Conservation (phyloP, 1,139 yeast genomes). For the Saccharomyces hybrid region DNA sequence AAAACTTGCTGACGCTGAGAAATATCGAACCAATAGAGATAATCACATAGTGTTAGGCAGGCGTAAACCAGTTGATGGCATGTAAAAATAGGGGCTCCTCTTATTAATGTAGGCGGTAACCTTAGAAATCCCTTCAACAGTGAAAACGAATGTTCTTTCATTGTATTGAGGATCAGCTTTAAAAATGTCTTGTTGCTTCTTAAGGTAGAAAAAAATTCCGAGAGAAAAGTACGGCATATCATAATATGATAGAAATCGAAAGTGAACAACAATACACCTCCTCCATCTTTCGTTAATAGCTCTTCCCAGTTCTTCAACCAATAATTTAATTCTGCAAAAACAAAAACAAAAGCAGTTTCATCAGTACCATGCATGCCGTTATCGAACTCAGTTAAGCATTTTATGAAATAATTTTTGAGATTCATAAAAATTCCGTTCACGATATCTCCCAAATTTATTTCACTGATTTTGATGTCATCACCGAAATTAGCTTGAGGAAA, state of each 20-base stretch:
- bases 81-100: constrained; percentile 45
- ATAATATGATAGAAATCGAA: constrained; percentile 40
- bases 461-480: constrained; percentile 45
- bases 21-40: constrained; percentile 33
- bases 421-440: constrained; percentile 27
- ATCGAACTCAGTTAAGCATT: constrained; percentile 7
- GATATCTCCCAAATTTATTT: constrained; percentile 37
- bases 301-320: constrained; percentile 41
- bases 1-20: constrained; percentile 35
- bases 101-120: constrained; percentile 38
- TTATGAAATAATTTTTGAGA: constrained; percentile 23
- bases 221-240: constrained; percentile 36
- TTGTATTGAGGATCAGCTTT: constrained; percentile 33
- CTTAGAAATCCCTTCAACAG: constrained; percentile 39
- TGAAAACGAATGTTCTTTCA: constrained; percentile 37
- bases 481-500: constrained; percentile 43
- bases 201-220: constrained; percentile 23
- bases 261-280: constrained; percentile 39
- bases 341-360: constrained; percentile 3
- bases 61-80: constrained; percentile 45
- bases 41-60: constrained; percentile 43
- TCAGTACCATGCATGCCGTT: constrained; percentile 1
- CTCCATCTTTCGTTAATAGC: constrained; percentile 38
- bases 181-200: constrained; percentile 17
- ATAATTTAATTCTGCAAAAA: constrained; percentile 32